Evolutionary conservation across 1,284 basidiomycete genomes (phyloP), one percentile per base, ranked within the genome.

Genomic region (Caloboletus firmus): DNA sequence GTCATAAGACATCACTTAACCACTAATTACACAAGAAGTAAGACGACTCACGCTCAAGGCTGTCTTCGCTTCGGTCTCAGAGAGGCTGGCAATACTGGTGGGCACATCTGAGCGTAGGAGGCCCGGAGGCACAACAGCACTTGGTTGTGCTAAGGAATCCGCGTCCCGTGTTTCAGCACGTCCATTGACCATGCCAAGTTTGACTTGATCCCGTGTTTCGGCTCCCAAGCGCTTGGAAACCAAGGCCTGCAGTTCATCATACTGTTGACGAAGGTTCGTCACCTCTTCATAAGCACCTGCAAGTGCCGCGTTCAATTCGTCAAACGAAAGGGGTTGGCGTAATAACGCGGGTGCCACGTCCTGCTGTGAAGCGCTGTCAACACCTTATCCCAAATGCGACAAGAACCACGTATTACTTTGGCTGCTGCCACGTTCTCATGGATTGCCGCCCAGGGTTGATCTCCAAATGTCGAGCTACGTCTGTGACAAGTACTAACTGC

Each of bases 241-340:
- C 18, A 62, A 28, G 2, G 39, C 32, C 6, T 48, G 55, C 8
- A 70, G 67, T 18, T 54, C 46, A 8, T 69, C 66, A 39, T 71
- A 70, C 49, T 55, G 55, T 24, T 48, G 55, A 17, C 59, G 68
- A 30, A 68, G 68, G 8, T 55, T 43, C 24, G 30, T 45, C 13
- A 70, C 64, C 48, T 68, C 68, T 22, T 62, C 56, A 2, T 58
- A 62, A 1, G 65, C 68, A 46, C 40, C 50, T 13, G 50, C 50
- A n/a, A 68, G 61, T 1, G 63, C 69, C 11, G 48, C 22, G 15
- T 69, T 68, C 52, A 72, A 9, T 11, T 69, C 55, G 5, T 67
- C 59, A 7, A 72, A 57, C 9, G 62, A 67, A 44, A 70, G 56
- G 11, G 56, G 56, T 20, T 53, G 52, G 12, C 48, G 45, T 18